A percentile compares a stretch with the other conserved stretches of the same genome.
phyloP scores from a whole-genome alignment of 2,329 filamentous ascomycete genomes.

The Ophiostoma sp. region DNA sequence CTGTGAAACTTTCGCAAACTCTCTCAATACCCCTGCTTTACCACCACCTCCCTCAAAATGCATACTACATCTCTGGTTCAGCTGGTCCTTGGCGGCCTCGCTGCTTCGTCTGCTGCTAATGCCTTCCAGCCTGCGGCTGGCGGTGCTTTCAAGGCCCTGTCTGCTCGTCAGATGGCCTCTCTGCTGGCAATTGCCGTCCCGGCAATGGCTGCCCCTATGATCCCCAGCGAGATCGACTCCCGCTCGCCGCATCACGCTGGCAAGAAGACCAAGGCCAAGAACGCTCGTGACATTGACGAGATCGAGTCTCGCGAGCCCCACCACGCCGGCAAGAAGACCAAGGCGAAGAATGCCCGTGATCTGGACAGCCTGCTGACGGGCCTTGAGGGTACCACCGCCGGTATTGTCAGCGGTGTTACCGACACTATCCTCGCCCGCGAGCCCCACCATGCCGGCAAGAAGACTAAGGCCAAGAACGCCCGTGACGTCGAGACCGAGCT shows the following conservation, averaged over 20 bases:
- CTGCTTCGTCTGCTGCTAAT: conserved; percentile 32
- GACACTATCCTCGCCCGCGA: conserved; percentile 25
- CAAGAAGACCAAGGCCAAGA: conserved; percentile 27
- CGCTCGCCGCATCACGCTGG: conserved; percentile 29
- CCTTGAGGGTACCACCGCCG: conserved; percentile 20
- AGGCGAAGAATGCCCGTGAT: conserved; percentile 19
- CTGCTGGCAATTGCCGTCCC: conserved; percentile 31
- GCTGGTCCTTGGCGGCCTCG: conserved; percentile 31
- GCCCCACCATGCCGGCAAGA: conserved; percentile 29
- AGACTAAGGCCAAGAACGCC: conserved; percentile 8
- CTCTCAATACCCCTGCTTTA: background rate
- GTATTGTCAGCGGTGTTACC: background rate
- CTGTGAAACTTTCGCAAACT: background rate
- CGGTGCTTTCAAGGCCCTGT: conserved; percentile 25
- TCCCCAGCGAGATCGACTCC: conserved; percentile 22
- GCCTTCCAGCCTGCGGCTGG: conserved; percentile 29
- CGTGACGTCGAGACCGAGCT: conserved; percentile 6
- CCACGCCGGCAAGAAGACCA: conserved; percentile 24
- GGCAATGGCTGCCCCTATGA: conserved; percentile 27
- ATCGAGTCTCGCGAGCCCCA: conserved; percentile 19
- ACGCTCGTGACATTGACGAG: background rate
- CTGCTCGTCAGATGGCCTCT: conserved; percentile 28
- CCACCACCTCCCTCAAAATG: conserved; percentile 27
- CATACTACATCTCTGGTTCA: conserved; percentile 32
- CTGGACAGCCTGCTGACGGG: conserved; percentile 15